Evolutionary conservation across 1,139 yeast species (phyloP).

Genomic region (Chernovozyma aurita): DNA sequence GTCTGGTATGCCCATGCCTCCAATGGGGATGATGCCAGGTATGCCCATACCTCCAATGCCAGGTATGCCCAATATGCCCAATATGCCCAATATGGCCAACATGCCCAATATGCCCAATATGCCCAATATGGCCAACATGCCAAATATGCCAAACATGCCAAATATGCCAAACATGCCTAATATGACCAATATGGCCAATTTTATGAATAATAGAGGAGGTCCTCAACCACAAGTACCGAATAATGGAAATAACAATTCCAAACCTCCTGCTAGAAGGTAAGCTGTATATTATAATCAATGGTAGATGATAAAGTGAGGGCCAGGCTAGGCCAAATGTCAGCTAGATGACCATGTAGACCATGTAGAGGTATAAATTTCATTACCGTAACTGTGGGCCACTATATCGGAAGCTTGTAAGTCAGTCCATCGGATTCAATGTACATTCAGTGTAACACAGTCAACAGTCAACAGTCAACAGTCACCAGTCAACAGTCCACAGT

Average conservation of each 20-base stretch:
- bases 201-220: conserved; percentile 3
- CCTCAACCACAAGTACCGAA: not conserved
- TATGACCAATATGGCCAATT: conserved; percentile 12
- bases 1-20: conserved; percentile 17
- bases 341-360: no score
- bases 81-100: conserved; percentile 14
- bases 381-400: no score
- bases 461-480: no score
- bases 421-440: no score
- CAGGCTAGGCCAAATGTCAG: no score
- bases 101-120: conserved; percentile 9
- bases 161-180: conserved; percentile 13
- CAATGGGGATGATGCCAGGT: conserved; percentile 13
- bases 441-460: no score
- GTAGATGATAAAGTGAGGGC: no score
- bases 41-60: conserved; percentile 21
- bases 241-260: not conserved
- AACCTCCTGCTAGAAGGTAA: not conserved
- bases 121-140: conserved; percentile 17
- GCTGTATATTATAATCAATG: not conserved
- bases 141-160: conserved; percentile 13
- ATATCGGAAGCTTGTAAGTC: no score
- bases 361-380: no score
- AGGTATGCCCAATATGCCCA: conserved; percentile 14
- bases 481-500: no score